Percentiles rank a stretch among this genome's conserved stretches.
Evolutionary conservation across 2,329 filamentous ascomycete genomes (phyloP).

Genomic region (Sporothrix luriei): DNA sequence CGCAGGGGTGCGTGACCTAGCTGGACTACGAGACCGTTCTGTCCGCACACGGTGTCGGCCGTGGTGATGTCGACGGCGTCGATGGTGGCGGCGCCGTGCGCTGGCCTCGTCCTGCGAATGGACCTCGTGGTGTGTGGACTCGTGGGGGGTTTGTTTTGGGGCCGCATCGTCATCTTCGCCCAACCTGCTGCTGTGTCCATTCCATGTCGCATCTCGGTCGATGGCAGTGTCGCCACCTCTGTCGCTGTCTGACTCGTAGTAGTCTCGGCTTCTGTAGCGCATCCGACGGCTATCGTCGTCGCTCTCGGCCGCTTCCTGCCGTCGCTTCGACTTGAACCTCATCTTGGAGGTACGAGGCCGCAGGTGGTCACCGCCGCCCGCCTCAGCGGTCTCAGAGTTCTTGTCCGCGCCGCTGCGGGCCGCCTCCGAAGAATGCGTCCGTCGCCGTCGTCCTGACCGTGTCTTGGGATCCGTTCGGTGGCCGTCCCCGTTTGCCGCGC

Average conservation of each 20-base stretch:
- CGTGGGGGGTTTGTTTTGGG: neutral
- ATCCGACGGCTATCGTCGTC: conserved; percentile 19
- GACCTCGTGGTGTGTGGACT: neutral
- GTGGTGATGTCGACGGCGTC: conserved; percentile 9
- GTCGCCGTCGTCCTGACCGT: conserved; percentile 15
- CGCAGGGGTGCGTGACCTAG: neutral
- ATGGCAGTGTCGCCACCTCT: neutral
- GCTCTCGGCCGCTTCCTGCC: neutral
- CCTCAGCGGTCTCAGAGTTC: neutral
- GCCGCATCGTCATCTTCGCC: neutral
- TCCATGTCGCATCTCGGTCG: neutral
- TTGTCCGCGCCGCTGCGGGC: neutral
- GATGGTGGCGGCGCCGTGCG: conserved; percentile 6
- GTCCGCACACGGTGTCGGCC: neutral
- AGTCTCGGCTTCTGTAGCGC: conserved; percentile 24
- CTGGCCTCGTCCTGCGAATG: neutral
- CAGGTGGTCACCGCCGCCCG: neutral
- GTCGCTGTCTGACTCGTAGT: conserved; percentile 14
- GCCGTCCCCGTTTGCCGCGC: conserved; percentile 10
- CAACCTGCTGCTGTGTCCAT: neutral
- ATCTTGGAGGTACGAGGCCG: conserved; percentile 8
- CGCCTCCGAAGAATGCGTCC: neutral
- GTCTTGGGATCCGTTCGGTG: conserved; percentile 18
- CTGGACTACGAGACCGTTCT: neutral
- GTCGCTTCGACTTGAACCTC: neutral